Percentiles rank a stretch among this genome's conserved stretches.
Evolutionary conservation across 208 protist species (phyloP).

Genomic region (Phytomonas francai): DNA sequence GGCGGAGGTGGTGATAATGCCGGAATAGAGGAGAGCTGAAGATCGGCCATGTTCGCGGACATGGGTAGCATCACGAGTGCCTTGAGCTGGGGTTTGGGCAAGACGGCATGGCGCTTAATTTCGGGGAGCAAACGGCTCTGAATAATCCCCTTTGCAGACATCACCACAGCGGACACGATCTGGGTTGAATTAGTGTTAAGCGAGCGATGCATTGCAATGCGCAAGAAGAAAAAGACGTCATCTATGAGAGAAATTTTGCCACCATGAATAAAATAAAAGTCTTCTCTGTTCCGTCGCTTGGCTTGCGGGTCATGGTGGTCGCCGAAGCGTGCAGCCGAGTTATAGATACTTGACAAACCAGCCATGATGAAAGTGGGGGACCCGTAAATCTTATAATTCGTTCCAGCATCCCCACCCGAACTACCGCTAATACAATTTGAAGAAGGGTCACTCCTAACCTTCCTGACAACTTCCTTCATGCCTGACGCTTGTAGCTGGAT

Average conservation of each 20-base stretch:
- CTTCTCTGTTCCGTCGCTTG: too few relatives aligned
- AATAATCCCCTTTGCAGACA: conserved; percentile 51
- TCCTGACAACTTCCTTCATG: too few relatives aligned
- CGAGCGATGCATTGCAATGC: conserved; percentile 67
- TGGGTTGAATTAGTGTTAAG: conserved; percentile 76
- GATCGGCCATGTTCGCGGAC: conserved; percentile 5
- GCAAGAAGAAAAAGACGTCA: conserved; percentile 82
- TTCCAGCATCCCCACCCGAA: neutral
- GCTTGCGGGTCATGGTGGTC: conserved; percentile 3
- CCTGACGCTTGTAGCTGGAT: conserved; percentile 42
- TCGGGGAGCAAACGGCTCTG: conserved; percentile 42
- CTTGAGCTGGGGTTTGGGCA: neutral
- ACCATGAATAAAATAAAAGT: conserved; percentile 27
- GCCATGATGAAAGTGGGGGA: conserved; percentile 43
- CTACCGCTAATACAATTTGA: neutral
- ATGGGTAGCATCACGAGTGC: neutral
- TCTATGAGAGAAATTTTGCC: conserved; percentile 54
- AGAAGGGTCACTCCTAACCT: too few relatives aligned
- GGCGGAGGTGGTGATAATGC: conserved; percentile 18
- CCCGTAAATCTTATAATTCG: conserved; percentile 7
- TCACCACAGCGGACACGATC: conserved; percentile 72
- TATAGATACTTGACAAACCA: conserved; percentile 50
- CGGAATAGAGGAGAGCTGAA: too few relatives aligned
- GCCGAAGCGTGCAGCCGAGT: conserved; percentile 30
- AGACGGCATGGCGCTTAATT: conserved; percentile 26